Base-by-base conservation (phyloP, 2,329 filamentous ascomycete species). In the Gliomastix tumulicola region DNA sequence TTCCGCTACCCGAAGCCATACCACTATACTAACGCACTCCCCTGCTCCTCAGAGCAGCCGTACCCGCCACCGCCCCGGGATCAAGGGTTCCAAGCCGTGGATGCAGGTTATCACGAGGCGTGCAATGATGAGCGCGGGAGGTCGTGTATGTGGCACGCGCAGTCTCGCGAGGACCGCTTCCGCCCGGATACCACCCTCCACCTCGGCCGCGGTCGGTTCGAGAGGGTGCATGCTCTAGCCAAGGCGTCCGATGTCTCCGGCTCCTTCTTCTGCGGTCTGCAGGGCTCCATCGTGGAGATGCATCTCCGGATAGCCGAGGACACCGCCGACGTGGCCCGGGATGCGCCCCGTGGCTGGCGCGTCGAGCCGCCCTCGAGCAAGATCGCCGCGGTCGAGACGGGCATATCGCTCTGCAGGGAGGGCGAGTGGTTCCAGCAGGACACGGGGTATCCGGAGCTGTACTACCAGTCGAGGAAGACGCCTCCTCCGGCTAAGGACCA, bases 1-100 rank as follows among this genome's bases (percentile, higher is more conserved):
- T 71, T 73, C 37, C 69, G 73, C 10, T 69, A 66, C 55, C 51
- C 63, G 0, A 67, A 58, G 42, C 44, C 54, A 4, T 76, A 76
- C 43, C 53, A 65, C 37, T 65, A 76, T 52, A 68, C 68, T 4
- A 55, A 62, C 4, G 65, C 60, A 5, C 55, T 74, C 10, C 59
- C 69, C 0, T 77, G 73, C 46, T 57, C 61, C 6, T 40, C 36
- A 7, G 42, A 49, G 5, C 39, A 39, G 6, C 69, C 70, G 0
- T 57, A 48, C 40, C 63, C 57, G 21, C 44, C n/a, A 11, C 59
- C 62, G 1, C 51, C 46, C 13, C 50, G 56, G 41, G 16, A 49
- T 2, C 48, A 32, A 47, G 20, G 13, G 6, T 12, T 34, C 6
- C 16, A 37, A 33, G 38, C 44, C 17, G 45, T 43, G 3, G 30